A percentile compares a stretch with the other conserved stretches of the same genome.
phyloP scores from a whole-genome alignment of 2,329 filamentous ascomycete genomes.

The Exophiala phaeomuriformis region DNA sequence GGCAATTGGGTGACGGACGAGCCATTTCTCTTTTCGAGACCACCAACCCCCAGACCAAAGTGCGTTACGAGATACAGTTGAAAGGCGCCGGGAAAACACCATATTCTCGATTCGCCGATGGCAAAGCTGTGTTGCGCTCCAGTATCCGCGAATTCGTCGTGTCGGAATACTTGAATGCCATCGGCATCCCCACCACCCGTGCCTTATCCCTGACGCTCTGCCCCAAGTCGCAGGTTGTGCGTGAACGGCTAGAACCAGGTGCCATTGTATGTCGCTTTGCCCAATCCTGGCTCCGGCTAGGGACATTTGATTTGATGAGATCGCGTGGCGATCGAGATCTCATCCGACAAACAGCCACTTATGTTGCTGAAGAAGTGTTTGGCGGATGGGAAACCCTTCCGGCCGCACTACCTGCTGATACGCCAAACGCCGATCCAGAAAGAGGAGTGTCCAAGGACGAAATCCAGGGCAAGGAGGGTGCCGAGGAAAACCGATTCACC shows the following conservation, averaged over 20 bases:
- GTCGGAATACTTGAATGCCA: slow-evolving; percentile 74
- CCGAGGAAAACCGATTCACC: slow-evolving; percentile 77
- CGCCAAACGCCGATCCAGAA: slow-evolving; percentile 35
- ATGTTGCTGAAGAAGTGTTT: slow-evolving; percentile 80
- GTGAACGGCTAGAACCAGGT: slow-evolving; percentile 79
- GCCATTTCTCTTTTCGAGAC: slow-evolving; percentile 92
- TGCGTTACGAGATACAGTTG: slow-evolving; percentile 80
- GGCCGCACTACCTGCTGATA: slow-evolving; percentile 42
- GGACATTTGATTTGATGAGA: slow-evolving; percentile 90
- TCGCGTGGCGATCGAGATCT: slow-evolving; percentile 70
- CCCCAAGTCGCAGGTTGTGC: slow-evolving; percentile 62
- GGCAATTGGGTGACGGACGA: slow-evolving; percentile 87
- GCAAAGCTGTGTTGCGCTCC: slow-evolving; percentile 83
- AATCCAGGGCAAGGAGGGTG: slow-evolving; percentile 59
- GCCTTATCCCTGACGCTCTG: slow-evolving; percentile 75
- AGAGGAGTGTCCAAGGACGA: slow-evolving; percentile 51
- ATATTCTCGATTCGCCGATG: slow-evolving; percentile 93
- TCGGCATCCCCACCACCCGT: slow-evolving; percentile 77
- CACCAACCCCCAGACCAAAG: slow-evolving; percentile 63
- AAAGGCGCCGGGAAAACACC: slow-evolving; percentile 92
- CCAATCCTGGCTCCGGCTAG: slow-evolving; percentile 81
- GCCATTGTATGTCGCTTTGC: slow-evolving; percentile 91
- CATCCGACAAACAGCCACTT: slow-evolving; percentile 68
- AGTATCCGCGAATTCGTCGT: slow-evolving; percentile 93
- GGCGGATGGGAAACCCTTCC: slow-evolving; percentile 81